Evolutionary conservation across 768 basidiomycete species (phyloP).

Genomic region (Rickenella mellea): DNA sequence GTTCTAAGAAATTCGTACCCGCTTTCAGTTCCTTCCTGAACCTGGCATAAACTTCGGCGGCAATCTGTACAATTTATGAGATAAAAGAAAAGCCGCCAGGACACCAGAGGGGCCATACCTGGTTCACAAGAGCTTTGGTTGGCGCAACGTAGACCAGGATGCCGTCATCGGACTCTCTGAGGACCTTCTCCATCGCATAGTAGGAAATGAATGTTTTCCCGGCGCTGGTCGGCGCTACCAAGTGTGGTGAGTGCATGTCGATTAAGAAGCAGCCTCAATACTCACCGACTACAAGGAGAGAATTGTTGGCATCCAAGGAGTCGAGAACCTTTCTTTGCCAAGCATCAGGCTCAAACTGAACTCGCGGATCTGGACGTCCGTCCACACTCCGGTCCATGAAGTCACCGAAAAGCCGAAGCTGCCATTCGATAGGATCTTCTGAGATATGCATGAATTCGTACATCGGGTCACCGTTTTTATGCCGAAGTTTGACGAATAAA

Average conservation of each 20-base stretch:
- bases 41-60: constrained; percentile 65
- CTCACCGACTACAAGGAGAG: constrained; percentile 59
- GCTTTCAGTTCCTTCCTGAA: constrained; percentile 47
- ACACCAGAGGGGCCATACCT: too few species aligned
- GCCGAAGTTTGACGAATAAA: constrained; percentile 46
- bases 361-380: constrained; percentile 43
- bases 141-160: constrained; percentile 68
- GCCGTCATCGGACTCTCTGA: constrained; percentile 54
- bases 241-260: neutral
- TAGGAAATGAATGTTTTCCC: constrained; percentile 74
- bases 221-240: constrained; percentile 55
- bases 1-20: constrained; percentile 22
- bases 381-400: constrained; percentile 71
- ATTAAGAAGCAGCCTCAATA: too few species aligned
- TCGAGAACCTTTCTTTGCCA: constrained; percentile 67
- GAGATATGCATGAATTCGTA: constrained; percentile 45
- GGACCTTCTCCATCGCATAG: constrained; percentile 66
- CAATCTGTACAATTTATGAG: too few species aligned
- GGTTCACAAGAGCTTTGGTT: constrained; percentile 64
- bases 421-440: constrained; percentile 55
- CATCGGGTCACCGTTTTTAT: constrained; percentile 27
- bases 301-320: constrained; percentile 46
- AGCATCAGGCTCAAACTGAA: constrained; percentile 56
- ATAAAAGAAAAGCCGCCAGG: neutral
- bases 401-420: constrained; percentile 59